A percentile compares a stretch with the other conserved stretches of the same genome.
These are phyloP conservation scores for Aspergillaceae sp. DNA, from an alignment of 2,329 filamentous ascomycete species.

Conservation along the genomic window DNA sequence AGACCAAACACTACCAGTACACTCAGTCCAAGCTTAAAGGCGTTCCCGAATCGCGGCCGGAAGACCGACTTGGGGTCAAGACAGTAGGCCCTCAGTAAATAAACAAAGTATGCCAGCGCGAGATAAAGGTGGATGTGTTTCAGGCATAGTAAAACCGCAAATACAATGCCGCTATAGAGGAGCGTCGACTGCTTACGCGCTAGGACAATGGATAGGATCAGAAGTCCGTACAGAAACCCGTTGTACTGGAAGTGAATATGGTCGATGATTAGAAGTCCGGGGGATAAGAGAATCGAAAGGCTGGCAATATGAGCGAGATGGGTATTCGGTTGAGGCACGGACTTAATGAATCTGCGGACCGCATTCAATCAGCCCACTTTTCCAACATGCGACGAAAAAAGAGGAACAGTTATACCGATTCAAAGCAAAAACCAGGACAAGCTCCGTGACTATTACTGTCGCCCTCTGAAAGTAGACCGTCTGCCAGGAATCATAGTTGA, in stretches of 20 bases:
- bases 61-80: conserved; percentile 69
- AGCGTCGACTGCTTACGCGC: conserved; percentile 67
- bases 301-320: conserved; percentile 76
- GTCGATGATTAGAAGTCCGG: conserved; percentile 91
- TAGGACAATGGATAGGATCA: conserved; percentile 77
- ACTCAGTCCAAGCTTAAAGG: conserved; percentile 68
- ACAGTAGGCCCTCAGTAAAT: conserved; percentile 81
- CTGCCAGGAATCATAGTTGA: conserved; percentile 84
- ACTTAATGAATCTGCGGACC: conserved; percentile 58
- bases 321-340: conserved; percentile 56
- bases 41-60: conserved; percentile 67
- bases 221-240: conserved; percentile 85
- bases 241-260: conserved; percentile 99
- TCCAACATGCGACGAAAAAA: neutral
- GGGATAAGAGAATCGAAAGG: conserved; percentile 81
- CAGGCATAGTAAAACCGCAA: conserved; percentile 78
- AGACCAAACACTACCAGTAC: conserved; percentile 62
- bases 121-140: conserved; percentile 99
- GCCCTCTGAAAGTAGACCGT: conserved; percentile 86
- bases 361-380: conserved; percentile 28
- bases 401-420: conserved; percentile 49
- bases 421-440: conserved; percentile 75
- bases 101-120: conserved; percentile 91
- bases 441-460: conserved; percentile 79
- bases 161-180: conserved; percentile 69